Base-by-base conservation (phyloP, 805 yeast species). In the Lipomyces anomalus region DNA sequence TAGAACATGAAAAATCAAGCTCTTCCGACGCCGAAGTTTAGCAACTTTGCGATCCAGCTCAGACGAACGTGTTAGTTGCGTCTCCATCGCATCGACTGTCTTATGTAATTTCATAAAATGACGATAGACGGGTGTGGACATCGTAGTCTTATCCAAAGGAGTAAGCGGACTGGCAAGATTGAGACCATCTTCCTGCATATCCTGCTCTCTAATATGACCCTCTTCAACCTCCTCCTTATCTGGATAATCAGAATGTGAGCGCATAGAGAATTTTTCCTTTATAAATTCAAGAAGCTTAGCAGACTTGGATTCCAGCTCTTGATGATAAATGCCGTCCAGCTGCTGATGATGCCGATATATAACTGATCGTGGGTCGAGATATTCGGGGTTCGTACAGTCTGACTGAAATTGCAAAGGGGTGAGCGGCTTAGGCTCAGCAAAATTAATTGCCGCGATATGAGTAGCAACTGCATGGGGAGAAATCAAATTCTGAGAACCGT, bases 1-100 rank as follows among this genome's bases (percentile, higher is more conserved):
- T 23, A 43, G 34, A 22, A 46, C 38, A 21, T 49, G 37, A 47
- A 48, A 49, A 22, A 49, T 17, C 21, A 49, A 21, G 9, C 36
- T 39, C 40, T 46, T 43, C 7, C 50, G 44, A 7, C 45, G 47
- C 35, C 13, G 30, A 13, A 9, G 30, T 13, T 26, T 26, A 13
- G 30, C 30, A 26, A 26, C 13, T 9, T 13, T 9, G 11, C 13
- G 30, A 9, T 26, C 30, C 30, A 9, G 30, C 11, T 26, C 30
- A 9, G 30, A 26, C 9, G 30, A 26, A 9, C 30, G 30, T 9
- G 13, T 26, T 13, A 26, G 30, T 13, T 26, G 30, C 11, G 11
- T 26, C 30, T 26, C 30, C 30, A 26, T 26, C 11, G 30, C 30
- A 13, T 26, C 30, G 11, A 26, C 13, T 9, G 30, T 26, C 30